phyloP scores from a whole-genome alignment of 805 yeast species.

The Priceomyces haplophilus region DNA sequence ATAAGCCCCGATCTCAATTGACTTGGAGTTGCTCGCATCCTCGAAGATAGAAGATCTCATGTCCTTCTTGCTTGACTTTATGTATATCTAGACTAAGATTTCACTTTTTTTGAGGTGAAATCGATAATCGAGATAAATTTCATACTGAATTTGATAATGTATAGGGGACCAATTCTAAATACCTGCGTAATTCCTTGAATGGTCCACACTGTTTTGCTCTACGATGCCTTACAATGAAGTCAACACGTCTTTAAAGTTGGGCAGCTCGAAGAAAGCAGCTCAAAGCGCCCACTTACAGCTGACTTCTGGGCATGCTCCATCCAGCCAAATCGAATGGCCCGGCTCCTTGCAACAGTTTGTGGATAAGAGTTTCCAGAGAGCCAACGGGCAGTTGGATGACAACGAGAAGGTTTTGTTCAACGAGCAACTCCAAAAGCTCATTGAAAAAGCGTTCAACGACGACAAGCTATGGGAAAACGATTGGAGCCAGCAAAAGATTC shows the following conservation, averaged over 20 bases:
- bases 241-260: constrained; percentile 7
- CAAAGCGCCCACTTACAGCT: neutral
- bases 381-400: constrained; percentile 32
- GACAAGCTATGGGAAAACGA: constrained; percentile 46
- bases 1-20: constrained; percentile 1
- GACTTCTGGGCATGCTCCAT: neutral
- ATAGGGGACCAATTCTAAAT: neutral
- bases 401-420: constrained; percentile 40
- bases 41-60: constrained; percentile 35
- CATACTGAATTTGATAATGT: neutral
- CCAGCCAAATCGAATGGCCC: constrained; percentile 44
- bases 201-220: neutral
- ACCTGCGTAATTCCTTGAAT: neutral
- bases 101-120: neutral
- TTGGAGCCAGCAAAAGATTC: constrained; percentile 53
- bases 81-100: neutral
- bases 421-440: constrained; percentile 46
- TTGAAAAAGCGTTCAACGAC: constrained; percentile 47
- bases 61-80: neutral
- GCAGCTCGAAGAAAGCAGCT: constrained; percentile 3
- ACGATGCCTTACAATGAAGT: constrained; percentile 10
- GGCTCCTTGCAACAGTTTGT: constrained; percentile 51
- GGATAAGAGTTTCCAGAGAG: constrained; percentile 40
- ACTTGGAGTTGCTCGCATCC: constrained; percentile 11
- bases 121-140: constrained; percentile 1